These are phyloP conservation scores for Rhodomyrtus tomentosa DNA, from an alignment of 345 rosid species.

Conservation along the genomic window DNA sequence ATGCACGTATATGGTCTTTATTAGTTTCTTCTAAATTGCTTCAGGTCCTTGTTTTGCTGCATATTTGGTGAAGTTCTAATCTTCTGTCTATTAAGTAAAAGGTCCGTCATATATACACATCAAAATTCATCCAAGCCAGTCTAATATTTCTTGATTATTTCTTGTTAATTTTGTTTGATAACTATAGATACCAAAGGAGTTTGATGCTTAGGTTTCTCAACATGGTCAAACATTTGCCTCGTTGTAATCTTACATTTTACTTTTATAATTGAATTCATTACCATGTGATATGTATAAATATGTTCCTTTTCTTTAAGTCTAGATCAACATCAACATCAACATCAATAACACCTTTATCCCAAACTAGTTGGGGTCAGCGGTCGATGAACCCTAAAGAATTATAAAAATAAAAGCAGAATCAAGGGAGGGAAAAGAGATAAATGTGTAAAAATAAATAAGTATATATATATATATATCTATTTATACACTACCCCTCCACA, in stretches of 20 bases:
- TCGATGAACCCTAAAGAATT: too few relatives aligned
- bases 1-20: background rate
- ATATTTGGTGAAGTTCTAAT: background rate
- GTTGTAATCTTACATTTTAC: background rate
- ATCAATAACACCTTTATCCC: too few relatives aligned
- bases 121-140: background rate
- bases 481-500: too few relatives aligned
- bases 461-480: too few relatives aligned
- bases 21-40: background rate
- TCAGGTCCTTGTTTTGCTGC: background rate
- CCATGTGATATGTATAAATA: background rate
- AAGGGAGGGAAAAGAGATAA: too few relatives aligned
- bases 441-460: too few relatives aligned
- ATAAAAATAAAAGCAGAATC: too few relatives aligned
- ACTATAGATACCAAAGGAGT: background rate
- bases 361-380: too few relatives aligned
- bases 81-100: background rate
- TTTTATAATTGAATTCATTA: background rate
- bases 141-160: background rate
- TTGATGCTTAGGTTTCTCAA: background rate
- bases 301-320: background rate
- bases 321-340: too few relatives aligned
- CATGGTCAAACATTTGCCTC: background rate
- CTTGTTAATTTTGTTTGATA: background rate
- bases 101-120: background rate